Percentiles rank a stretch among this genome's conserved stretches.
These are phyloP conservation scores for Claviceps quebecensis DNA, from an alignment of 2,329 filamentous ascomycete genomes.

Conservation along the genomic window DNA sequence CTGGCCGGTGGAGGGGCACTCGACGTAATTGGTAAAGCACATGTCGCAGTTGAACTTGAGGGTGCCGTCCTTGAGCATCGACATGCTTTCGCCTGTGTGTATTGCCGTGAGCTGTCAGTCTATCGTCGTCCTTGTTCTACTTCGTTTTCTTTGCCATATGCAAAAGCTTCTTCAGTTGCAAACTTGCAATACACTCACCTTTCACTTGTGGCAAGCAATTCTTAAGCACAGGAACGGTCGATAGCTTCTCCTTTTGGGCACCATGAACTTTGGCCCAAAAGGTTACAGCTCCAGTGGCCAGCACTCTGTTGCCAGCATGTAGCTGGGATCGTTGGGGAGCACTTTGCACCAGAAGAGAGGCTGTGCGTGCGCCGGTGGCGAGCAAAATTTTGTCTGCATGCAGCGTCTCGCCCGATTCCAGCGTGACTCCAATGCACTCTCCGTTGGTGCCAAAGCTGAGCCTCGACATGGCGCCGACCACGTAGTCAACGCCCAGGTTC, in stretches of 20 bases:
- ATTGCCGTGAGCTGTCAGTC: constrained; percentile 3
- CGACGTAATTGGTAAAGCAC: constrained; percentile 40
- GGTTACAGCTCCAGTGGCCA: constrained; percentile 40
- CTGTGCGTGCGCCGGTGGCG: constrained; percentile 43
- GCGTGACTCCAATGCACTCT: constrained; percentile 33
- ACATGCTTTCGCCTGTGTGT: constrained; percentile 26
- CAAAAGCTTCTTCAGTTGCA: background rate
- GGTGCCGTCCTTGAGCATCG: constrained; percentile 30
- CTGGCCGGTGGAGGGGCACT: constrained; percentile 31
- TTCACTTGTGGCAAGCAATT: constrained; percentile 27
- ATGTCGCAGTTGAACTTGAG: constrained; percentile 49
- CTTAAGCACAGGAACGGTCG: constrained; percentile 39
- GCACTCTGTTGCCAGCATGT: constrained; percentile 37
- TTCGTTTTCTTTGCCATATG: background rate
- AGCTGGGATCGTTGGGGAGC: constrained; percentile 27
- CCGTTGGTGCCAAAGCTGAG: constrained; percentile 33
- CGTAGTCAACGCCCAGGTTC: constrained; percentile 40
- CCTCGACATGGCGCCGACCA: constrained; percentile 32
- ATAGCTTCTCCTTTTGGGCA: constrained; percentile 32
- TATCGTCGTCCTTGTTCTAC: background rate
- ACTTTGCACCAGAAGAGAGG: constrained; percentile 36
- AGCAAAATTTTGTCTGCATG: constrained; percentile 39
- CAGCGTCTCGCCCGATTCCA: constrained; percentile 30
- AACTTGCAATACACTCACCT: constrained; percentile 17
- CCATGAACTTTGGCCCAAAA: constrained; percentile 25